Percentiles rank a stretch among this genome's conserved stretches.
Evolutionary conservation across 768 basidiomycete genomes (phyloP).

Genomic region (Suillus hirtellus): DNA sequence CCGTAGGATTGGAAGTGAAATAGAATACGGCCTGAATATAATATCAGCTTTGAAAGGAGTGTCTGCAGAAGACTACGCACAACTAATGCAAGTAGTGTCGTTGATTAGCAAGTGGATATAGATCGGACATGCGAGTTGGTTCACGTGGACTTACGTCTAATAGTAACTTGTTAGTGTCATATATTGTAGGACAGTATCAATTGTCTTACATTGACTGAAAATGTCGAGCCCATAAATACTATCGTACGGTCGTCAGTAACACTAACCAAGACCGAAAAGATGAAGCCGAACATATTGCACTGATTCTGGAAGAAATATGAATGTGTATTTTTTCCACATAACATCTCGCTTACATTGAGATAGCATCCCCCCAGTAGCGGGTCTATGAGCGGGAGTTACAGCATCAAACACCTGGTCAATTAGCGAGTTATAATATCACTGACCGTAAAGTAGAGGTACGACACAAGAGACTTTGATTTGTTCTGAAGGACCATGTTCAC

Average conservation of each 20-base stretch:
- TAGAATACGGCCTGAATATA: constrained; percentile 9
- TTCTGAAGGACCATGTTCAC: constrained; percentile 5
- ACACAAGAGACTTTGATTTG: constrained; percentile 5
- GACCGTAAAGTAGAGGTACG: constrained; percentile 10
- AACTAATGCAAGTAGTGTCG: not conserved
- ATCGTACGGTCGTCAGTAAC: not conserved
- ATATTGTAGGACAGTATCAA: not conserved
- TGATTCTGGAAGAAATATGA: constrained; percentile 8
- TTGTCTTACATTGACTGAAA: constrained; percentile 10
- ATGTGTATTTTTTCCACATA: not conserved
- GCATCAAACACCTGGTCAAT: not conserved
- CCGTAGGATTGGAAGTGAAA: constrained; percentile 14
- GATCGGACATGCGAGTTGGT: not conserved
- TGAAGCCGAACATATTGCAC: constrained; percentile 10
- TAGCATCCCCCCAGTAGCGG: constrained; percentile 12
- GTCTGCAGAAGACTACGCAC: not conserved
- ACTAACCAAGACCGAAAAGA: not conserved
- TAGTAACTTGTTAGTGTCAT: constrained; percentile 3
- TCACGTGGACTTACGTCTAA: constrained; percentile 7
- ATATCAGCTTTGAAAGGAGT: not conserved
- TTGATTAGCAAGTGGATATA: not conserved
- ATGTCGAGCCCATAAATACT: constrained; percentile 12
- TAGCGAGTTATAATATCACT: not conserved
- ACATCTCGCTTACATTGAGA: constrained; percentile 7
- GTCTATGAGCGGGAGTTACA: constrained; percentile 1